Evolutionary conservation across 2,329 filamentous ascomycete genomes (phyloP), one percentile per base, ranked within the genome.

Genomic region (Aspergillus thermomutatus): DNA sequence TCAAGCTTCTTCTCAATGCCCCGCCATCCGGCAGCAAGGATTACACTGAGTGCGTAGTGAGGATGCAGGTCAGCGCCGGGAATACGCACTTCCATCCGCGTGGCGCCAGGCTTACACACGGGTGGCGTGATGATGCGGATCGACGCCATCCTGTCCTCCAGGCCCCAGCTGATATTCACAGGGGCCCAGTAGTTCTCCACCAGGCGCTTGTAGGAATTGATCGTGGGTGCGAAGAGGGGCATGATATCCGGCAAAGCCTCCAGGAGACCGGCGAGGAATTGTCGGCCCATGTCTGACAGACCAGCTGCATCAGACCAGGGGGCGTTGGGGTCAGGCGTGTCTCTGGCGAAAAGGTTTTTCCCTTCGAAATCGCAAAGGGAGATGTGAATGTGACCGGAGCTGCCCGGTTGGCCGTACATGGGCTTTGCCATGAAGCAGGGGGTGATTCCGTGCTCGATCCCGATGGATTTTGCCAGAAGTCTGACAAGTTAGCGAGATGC

Each of bases 161-260:
- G 79, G 0, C 93, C 93, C 93, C 93, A 97, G 0, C 91, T 96
- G 0, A 97, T 92, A 0, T 92, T 96, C 2, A 97, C 92, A 0
- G 93, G 93, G 0, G 93, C 93, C 93, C 93, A 97, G 77, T 96
- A 97, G 77, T 97, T 97, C 79, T 97, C 93, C 2, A 97, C 93
- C 0, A 97, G 83, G 2, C 93, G 87, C 79, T 97, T 97, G 81
- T 97, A 97, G 57, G 90, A 95, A 82, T 97, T 97, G 68, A 97
- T 85, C 0, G 91, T 97, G 0, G 93, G 93, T 0, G 93, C 93
- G 19, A 97, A 81, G 52, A 97, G 81, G 1, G 93, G 93, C 93
- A 97, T 97, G 64, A 97, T 85, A 69, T 96, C 91, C 1, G 93
- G 91, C 2, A 97, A 82, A 11, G 92, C 93, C 25, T 91, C 88